phyloP scores from a whole-genome alignment of 2,329 filamentous ascomycete species.

The Aspergillus pseudoterreus region DNA sequence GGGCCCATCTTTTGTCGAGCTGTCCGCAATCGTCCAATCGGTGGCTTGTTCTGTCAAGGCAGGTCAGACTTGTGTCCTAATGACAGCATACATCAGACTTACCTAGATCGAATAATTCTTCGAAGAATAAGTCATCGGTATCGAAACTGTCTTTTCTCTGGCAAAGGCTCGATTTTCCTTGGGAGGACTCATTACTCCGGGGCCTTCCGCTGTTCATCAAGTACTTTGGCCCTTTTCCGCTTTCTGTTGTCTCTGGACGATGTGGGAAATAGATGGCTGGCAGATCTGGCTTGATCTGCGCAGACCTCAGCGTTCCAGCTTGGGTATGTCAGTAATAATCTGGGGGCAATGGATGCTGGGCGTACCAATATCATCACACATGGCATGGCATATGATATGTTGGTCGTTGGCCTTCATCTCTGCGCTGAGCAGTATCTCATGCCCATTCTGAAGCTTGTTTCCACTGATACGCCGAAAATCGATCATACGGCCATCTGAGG shows the following conservation, averaged over 20 bases:
- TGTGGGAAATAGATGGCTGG: conserved; percentile 43
- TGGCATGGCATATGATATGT: conserved; percentile 64
- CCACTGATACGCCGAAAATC: conserved; percentile 67
- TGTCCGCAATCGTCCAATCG: conserved; percentile 15
- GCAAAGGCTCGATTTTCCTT: conserved; percentile 5
- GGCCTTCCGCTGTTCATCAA: conserved; percentile 13
- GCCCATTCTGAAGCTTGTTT: conserved; percentile 59
- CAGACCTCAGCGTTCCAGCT: conserved; percentile 57
- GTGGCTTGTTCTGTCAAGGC: conserved; percentile 12
- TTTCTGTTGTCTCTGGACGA: neutral
- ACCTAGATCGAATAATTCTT: conserved; percentile 48
- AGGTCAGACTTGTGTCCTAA: neutral
- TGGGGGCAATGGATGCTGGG: neutral
- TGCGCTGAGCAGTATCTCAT: conserved; percentile 59
- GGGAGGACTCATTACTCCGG: conserved; percentile 17
- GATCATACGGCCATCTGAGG: conserved; percentile 63
- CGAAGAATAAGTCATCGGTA: conserved; percentile 51
- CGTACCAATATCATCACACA: conserved; percentile 78
- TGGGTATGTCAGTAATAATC: conserved; percentile 9
- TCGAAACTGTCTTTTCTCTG: conserved; percentile 48
- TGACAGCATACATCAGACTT: conserved; percentile 6
- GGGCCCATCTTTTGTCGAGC: neutral
- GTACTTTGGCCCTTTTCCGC: conserved; percentile 16
- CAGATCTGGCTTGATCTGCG: conserved; percentile 50
- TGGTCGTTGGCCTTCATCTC: conserved; percentile 54